Percentiles rank a stretch among this genome's conserved stretches.
phyloP scores from a whole-genome alignment of 495 filamentous ascomycete genomes.

The Trichoderma asperelloides region DNA sequence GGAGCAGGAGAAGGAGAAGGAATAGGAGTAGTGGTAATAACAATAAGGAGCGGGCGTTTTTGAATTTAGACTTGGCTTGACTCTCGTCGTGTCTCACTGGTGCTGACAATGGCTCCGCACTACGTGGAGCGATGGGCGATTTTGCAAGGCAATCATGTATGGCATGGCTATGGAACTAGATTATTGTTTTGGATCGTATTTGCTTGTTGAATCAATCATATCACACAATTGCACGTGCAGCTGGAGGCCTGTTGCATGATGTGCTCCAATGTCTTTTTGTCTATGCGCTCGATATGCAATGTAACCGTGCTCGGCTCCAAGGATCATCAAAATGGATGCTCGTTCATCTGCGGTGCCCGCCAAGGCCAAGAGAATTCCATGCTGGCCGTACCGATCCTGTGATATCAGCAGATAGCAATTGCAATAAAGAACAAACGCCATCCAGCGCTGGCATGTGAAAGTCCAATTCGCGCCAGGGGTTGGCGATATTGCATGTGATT shows the following conservation, averaged over 20 bases:
- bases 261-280: not conserved
- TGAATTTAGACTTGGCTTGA: not conserved
- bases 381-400: too few species aligned
- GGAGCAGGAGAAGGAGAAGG: too few species aligned
- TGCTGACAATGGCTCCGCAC: not conserved
- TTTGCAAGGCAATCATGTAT: not conserved
- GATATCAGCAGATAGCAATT: not conserved
- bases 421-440: not conserved
- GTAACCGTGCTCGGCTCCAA: not conserved
- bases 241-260: too few species aligned
- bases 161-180: not conserved
- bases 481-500: not conserved
- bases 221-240: not conserved
- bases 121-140: not conserved
- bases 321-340: not conserved
- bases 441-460: constrained; percentile 1
- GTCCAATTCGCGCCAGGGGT: not conserved
- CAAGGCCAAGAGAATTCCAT: not conserved
- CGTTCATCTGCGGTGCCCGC: not conserved
- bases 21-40: not conserved
- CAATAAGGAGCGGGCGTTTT: not conserved
- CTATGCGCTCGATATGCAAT: not conserved
- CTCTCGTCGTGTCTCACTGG: not conserved
- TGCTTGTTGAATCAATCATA: too few species aligned
- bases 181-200: not conserved